Evolutionary conservation across 2,329 filamentous ascomycete species (phyloP), one percentile per base, ranked within the genome.

Genomic region (Exophiala sideris): DNA sequence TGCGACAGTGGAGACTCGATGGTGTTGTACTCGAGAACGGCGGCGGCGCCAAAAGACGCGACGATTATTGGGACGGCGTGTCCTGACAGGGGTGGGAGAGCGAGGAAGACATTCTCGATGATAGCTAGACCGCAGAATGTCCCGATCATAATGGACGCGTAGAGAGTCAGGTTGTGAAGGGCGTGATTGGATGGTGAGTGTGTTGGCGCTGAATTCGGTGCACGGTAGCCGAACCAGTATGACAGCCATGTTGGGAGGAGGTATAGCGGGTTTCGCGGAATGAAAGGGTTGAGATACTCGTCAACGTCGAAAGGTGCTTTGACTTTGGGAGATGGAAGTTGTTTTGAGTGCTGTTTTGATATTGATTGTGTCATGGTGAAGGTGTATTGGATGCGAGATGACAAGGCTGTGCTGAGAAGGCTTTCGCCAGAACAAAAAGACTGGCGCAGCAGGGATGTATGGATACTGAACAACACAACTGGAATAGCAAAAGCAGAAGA

Each of bases 1-100:
- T 91, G 87, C 0, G 87, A 78, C 24, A 91, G 79, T 0, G 87
- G 86, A 0, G 86, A 86, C 46, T 87, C 83, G 61, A 89, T 85
- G 44, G 82, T 78, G 63, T 85, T 84, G 69, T 88, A 91, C 64
- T 88, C 81, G 35, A 91, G 79, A n/a, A 91, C 85, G 11, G 87
- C 87, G 2, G 86, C 83, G 3, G 87, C 87, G 48, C 87, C 87
- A 68, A 89, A 87, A 68, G 84, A 87, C 48, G 79, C 86, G 57
- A 89, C 75, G n/a, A 88, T 80, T 9, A 83, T 73, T 0, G 85
- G 84, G 0, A 76, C 77, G 24, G 77, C 75, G 50, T 77, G 75
- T 5, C 71, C 67, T 32, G 75, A 66, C 42, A 89, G 83, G 0
- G 73, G 70, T 0, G 79, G 75, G 1, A 87, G 76, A 41, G 78